Base-by-base conservation (phyloP, 371 early-diverging fungal species). In the Mortierella sp. region DNA sequence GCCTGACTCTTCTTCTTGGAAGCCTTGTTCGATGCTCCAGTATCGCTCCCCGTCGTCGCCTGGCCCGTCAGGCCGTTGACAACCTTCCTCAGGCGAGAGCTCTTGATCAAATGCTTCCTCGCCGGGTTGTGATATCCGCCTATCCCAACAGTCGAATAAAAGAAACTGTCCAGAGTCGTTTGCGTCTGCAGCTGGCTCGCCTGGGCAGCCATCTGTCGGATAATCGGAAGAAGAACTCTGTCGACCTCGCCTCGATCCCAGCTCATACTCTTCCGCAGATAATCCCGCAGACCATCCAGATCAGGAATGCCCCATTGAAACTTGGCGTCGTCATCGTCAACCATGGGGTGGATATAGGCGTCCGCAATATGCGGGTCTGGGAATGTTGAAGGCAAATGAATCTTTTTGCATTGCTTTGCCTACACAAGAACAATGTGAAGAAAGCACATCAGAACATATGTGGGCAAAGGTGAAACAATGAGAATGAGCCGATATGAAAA, bases 261-360 rank as follows among this genome's bases (percentile, higher is more conserved):
- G 1, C 88, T 90, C 12, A 93, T 87, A 68, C 89, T 90, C 49
- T 91, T 90, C 48, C 88, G 88, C 78, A 96, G 82, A 71, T 88
- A 93, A 49, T 91, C 89, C 3, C 96, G 93, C 60, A 99, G 83
- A 0, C 90, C 92, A 81, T 97, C 95, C 38, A 97, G 74, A 74
- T 97, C 94, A 1, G 98, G 97, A 32, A 93, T 88, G 0, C 96
- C 98, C 98, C 98, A 98, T 77, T 92, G 83, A 79, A 98, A 97
- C 38, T 84, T 75, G 43, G 91, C 79, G 4, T 86, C 79, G 1
- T 95, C 93, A 10, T 90, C 84, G 83, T 98, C 96, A 0, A 98
- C 97, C 54, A 89, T 79, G 0, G 99, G 99, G 32, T 92, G 83
- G 63, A 93, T 83, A 85, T 98, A 99, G 0, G 99, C 97, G 4